phyloP scores from a whole-genome alignment of 345 rosid species.

The Eucalyptus cloeziana region DNA sequence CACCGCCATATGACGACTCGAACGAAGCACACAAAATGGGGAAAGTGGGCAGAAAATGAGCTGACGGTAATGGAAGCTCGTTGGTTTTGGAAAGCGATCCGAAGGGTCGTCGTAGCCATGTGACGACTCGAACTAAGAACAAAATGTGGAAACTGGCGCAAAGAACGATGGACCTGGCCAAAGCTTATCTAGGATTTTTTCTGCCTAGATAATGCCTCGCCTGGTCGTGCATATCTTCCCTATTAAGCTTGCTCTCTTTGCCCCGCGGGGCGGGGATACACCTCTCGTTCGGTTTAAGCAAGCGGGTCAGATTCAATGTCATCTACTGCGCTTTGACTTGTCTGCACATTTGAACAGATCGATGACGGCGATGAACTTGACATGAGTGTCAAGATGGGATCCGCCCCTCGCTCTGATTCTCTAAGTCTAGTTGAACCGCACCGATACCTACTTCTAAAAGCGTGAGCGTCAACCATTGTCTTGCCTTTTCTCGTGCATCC shows the following conservation, averaged over 20 bases:
- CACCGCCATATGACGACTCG: not conserved
- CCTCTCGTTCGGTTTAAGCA: not conserved
- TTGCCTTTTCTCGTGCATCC: not conserved
- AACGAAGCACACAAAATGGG: not conserved
- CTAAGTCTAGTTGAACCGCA: not conserved
- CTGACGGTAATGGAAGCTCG: not conserved
- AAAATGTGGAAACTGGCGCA: not conserved
- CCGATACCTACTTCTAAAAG: too few relatives aligned
- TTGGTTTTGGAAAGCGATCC: not conserved
- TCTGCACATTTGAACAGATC: not conserved
- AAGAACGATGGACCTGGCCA: not conserved
- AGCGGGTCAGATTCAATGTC: not conserved
- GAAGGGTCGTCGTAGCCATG: not conserved
- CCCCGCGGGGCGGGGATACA: not conserved
- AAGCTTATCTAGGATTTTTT: not conserved
- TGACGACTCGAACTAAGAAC: not conserved
- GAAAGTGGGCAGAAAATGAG: not conserved
- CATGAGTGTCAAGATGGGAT: not conserved
- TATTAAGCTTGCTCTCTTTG: not conserved
- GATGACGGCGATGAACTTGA: not conserved
- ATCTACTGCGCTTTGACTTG: not conserved
- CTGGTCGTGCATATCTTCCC: not conserved
- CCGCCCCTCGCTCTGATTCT: not conserved
- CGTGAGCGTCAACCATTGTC: too few relatives aligned
- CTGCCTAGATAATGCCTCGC: not conserved